Base-by-base conservation (phyloP, 805 yeast genomes). In the Millerago galiae region DNA sequence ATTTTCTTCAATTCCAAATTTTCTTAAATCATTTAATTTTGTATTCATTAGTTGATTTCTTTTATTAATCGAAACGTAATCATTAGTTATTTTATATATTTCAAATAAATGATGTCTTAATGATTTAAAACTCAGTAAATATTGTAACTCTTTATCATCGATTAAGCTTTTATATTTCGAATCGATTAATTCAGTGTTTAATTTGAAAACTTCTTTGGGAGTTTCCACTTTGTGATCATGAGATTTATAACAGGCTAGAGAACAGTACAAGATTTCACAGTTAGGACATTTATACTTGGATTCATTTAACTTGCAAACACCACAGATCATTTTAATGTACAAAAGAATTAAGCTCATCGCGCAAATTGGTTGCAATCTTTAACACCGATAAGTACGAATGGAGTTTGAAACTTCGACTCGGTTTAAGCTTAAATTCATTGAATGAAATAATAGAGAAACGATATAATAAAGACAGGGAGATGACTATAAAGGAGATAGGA, bases 1-100 rank as follows among this genome's bases (percentile, higher is more conserved):
- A 54, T 86, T 86, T 38, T 74, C 75, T 50, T 85, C 87, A 0
- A 67, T 42, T 0, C 95, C 95, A 5, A 83, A 81, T 3, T 54
- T 56, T 28, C 95, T 62, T 13, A 86, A 62, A 41, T 76, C 77
- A 8, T 75, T 67, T 9, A 86, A 63, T 21, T 21, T 21, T 21
- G 50, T 82, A 79, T 50, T 75, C 70, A 47, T 78, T 72, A 2
- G 85, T 85, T 11, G 82, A 70, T 21, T 74, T 81, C 18, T 64
- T 49, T 29, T 85, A 60, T 16, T 80, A 79, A 18, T 81, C 87
- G 75, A 41, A 2, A 55, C 51, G 1, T 74, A 65, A 45, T 81
- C 78, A 27, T 61, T 58, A 1, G 83, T 67, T 14, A 83, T 68
- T 41, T 68, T 67, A 14, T 71, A 53, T 1, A 86, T 55, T 0